A percentile compares a stretch with the other conserved stretches of the same genome.
Conservation (phyloP, 306 rosid species). For the Malus sylvestris region DNA sequence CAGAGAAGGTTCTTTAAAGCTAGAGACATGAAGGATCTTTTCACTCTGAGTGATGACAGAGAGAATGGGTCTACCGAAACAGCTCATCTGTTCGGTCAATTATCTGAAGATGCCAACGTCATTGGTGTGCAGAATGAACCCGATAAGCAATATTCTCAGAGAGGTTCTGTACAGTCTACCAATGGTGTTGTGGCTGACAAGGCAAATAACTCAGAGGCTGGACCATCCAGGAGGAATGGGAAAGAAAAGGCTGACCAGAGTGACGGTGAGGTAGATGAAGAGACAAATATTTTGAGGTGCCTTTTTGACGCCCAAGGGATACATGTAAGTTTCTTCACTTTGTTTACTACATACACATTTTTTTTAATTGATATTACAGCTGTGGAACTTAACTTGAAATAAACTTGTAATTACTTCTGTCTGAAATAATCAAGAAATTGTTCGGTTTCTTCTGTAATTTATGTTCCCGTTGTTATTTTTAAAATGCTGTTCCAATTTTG, state of each 20-base stretch:
- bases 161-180: conserved; percentile 18
- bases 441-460: neutral
- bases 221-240: conserved; percentile 37
- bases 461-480: conserved; percentile 4
- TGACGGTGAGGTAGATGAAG: conserved; percentile 51
- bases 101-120: conserved; percentile 61
- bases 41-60: conserved; percentile 61
- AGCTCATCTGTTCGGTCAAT: conserved; percentile 64
- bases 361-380: neutral
- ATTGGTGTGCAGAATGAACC: conserved; percentile 43
- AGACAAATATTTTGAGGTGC: conserved; percentile 61
- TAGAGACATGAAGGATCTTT: conserved; percentile 98
- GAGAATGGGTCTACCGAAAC: conserved; percentile 81
- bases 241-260: conserved; percentile 53
- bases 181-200: conserved; percentile 28
- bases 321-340: conserved; percentile 60
- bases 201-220: conserved; percentile 24
- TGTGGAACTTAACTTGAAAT: neutral
- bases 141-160: conserved; percentile 24
- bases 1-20: conserved; percentile 96
- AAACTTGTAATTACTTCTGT: neutral
- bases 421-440: neutral
- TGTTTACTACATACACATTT: too few relatives aligned
- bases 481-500: conserved; percentile 3
- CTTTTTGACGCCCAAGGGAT: conserved; percentile 81